phyloP scores from a whole-genome alignment of 2,329 filamentous ascomycete species.

The Penicillium sp. region DNA sequence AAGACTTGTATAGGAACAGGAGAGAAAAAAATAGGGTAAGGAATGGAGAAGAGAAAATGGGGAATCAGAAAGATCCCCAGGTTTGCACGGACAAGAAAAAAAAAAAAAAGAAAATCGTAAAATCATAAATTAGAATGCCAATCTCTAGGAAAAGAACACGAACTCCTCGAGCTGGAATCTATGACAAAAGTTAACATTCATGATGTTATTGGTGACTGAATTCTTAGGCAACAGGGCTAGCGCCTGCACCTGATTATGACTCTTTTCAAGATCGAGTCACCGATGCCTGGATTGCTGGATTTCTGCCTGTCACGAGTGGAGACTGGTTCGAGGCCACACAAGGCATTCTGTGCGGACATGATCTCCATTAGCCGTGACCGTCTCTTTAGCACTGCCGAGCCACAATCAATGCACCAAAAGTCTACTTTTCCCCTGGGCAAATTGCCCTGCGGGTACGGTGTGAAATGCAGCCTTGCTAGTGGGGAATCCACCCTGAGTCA shows the following conservation, averaged over 20 bases:
- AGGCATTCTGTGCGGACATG: background rate
- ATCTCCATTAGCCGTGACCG: constrained; percentile 8
- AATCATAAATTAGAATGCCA: background rate
- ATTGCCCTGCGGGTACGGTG: constrained; percentile 11
- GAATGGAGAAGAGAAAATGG: background rate
- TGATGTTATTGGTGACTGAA: background rate
- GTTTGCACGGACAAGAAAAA: background rate
- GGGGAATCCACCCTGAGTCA: constrained; percentile 11
- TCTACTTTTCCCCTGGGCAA: constrained; percentile 10
- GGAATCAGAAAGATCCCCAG: background rate
- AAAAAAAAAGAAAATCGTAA: too few relatives aligned
- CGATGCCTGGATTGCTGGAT: background rate
- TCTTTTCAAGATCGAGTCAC: background rate
- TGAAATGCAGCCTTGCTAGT: constrained; percentile 15
- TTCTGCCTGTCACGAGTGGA: constrained; percentile 3
- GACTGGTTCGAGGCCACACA: background rate
- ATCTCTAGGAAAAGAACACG: background rate
- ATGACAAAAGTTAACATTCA: background rate
- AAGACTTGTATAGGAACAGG: background rate
- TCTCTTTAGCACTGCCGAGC: constrained; percentile 14
- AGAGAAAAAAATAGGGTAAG: background rate
- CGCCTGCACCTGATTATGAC: background rate
- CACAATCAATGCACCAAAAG: background rate
- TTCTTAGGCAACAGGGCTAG: background rate
- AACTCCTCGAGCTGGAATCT: background rate